These are phyloP conservation scores for Pseudevernia furfuracea DNA, from an alignment of 495 filamentous ascomycete species.

Conservation along the genomic window DNA sequence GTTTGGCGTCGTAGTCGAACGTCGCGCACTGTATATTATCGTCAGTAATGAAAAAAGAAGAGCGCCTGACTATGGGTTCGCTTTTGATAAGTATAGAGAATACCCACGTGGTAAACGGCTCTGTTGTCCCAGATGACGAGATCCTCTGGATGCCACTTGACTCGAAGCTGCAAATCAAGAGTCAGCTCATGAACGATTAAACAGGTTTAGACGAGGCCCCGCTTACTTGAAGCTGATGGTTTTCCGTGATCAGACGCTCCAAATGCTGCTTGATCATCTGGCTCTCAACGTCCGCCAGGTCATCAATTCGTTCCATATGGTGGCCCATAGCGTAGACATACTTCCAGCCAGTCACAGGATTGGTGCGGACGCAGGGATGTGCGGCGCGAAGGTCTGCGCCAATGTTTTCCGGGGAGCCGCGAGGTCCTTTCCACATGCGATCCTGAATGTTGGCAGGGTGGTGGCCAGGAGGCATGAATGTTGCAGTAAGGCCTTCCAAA, in stretches of 20 bases:
- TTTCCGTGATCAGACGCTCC: conserved; percentile 48
- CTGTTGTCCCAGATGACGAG: conserved; percentile 10
- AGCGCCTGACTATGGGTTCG: not conserved
- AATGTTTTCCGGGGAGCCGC: conserved; percentile 62
- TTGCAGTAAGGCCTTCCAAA: conserved; percentile 60
- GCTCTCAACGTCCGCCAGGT: conserved; percentile 50
- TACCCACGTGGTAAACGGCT: not conserved
- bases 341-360: conserved; percentile 78
- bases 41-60: not conserved
- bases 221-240: conserved; percentile 54
- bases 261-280: conserved; percentile 50
- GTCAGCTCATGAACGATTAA: not conserved
- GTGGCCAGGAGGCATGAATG: conserved; percentile 56
- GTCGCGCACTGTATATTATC: conserved; percentile 33
- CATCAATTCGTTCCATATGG: conserved; percentile 59
- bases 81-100: not conserved
- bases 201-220: not conserved
- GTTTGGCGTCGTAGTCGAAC: conserved; percentile 36
- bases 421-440: conserved; percentile 45
- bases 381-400: conserved; percentile 54
- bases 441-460: conserved; percentile 47
- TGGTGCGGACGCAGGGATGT: conserved; percentile 72
- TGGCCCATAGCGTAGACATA: conserved; percentile 57
- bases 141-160: conserved; percentile 6
- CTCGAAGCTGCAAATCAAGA: not conserved